Evolutionary conservation across 257 asterid genomes (phyloP), one percentile per base, ranked within the genome.

Genomic region (Lycium barbarum): DNA sequence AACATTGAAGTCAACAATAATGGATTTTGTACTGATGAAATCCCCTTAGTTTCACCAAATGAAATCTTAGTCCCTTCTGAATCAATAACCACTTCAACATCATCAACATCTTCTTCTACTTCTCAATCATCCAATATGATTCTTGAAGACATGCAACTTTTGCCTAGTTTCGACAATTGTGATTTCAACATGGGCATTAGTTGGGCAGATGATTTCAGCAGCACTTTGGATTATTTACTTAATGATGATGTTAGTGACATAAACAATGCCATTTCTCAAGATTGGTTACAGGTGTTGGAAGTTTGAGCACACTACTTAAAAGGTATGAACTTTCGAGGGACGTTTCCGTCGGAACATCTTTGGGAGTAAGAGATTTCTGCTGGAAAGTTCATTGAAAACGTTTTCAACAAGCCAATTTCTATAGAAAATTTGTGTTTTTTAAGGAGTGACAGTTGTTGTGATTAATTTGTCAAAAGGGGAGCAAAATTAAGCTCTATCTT

Each of bases 11-110:
- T 82, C 55, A 51, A 88, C 45, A 40, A 40, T 85, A 88, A 86
- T 71, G 96, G 92, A 63, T 92, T 93, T 88, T 87, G 93, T 89
- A 84, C 89, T 68, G 18, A 91, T 61, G 99, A 95, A 86, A 91
- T 94, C 40, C 97, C 98, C 4, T 74, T 94, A 33, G 88, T 92
- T 43, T 86, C 92, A 61, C 97, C 97, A 9, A 88, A 91, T 54
- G 98, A 94, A 57, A 90, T 92, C 18, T 80, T 93, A 8, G 85
- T 90, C 17, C 86, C 90, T 6, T 84, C 83, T 2, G 84, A 82
- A 17, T 86, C 86, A 43, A 38, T 33, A 40, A 84, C 88, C 3
- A 65, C 90, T 5, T 26, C 89, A 7, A 82, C 91, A 1, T 83
- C 92, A 0, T 81, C 93, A 5, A 70, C 90, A 0, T 87, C 88